Evolutionary conservation across 352 stramenopile species (phyloP).

Genomic region (Phytopythium mirpurense): DNA sequence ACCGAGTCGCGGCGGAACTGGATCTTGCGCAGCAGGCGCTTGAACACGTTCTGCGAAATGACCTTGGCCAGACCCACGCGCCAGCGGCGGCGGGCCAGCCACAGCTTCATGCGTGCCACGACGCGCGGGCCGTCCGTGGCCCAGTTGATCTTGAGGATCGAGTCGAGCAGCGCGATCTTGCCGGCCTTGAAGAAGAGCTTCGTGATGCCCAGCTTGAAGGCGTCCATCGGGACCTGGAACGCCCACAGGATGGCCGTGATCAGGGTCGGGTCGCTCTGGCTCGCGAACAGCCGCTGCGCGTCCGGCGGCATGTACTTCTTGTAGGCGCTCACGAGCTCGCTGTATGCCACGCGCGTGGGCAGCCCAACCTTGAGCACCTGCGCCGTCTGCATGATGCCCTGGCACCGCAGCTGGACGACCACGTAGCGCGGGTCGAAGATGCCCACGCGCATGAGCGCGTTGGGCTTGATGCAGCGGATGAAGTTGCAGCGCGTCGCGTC

Average conservation of each 20-base stretch:
- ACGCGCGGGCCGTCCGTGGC: slow-evolving; percentile 48
- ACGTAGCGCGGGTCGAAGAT: slow-evolving; percentile 79
- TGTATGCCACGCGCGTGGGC: slow-evolving; percentile 77
- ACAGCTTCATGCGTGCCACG: slow-evolving; percentile 61
- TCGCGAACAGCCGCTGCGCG: slow-evolving; percentile 60
- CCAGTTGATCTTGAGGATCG: slow-evolving; percentile 77
- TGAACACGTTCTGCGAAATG: slow-evolving; percentile 51
- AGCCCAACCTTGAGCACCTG: slow-evolving; percentile 84
- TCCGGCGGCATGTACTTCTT: slow-evolving; percentile 67
- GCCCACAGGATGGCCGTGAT: slow-evolving; percentile 82
- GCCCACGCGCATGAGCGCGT: slow-evolving; percentile 64
- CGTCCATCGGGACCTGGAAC: slow-evolving; percentile 72
- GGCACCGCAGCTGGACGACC: slow-evolving; percentile 76
- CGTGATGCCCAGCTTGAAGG: slow-evolving; percentile 81
- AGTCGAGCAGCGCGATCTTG: slow-evolving; percentile 72
- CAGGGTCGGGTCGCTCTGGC: slow-evolving; percentile 67
- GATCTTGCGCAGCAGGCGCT: slow-evolving; percentile 46
- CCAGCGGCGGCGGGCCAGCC: slow-evolving; percentile 67
- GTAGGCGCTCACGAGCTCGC: slow-evolving; percentile 60
- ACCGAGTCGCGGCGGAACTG: slow-evolving; percentile 57
- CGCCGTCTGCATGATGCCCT: slow-evolving; percentile 85
- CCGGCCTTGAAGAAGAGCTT: slow-evolving; percentile 70
- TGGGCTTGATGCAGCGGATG: slow-evolving; percentile 88
- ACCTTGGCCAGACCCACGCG: slow-evolving; percentile 66
- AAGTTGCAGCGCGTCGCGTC: slow-evolving; percentile 86